These are phyloP conservation scores for Metschnikowia koreensis DNA, from an alignment of 805 yeast species.

Conservation along the genomic window DNA sequence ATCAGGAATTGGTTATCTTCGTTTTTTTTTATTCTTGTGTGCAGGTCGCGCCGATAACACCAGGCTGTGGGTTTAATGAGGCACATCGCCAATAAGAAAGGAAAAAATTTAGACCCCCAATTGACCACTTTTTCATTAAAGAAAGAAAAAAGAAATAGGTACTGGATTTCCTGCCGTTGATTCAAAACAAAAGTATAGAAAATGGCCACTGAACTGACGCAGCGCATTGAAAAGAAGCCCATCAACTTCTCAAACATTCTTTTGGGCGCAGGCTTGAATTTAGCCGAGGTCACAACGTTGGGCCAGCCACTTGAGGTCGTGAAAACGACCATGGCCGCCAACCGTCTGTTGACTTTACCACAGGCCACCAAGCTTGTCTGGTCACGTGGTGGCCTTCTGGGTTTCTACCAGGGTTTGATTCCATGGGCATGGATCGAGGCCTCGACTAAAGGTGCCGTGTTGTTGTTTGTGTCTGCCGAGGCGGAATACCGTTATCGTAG, in stretches of 20 bases:
- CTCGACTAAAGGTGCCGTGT: slow-evolving; percentile 96
- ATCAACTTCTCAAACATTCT: slow-evolving; percentile 85
- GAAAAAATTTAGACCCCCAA: too few species aligned
- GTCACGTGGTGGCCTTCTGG: slow-evolving; percentile 89
- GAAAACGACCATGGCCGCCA: slow-evolving; percentile 98
- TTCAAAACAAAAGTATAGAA: too few species aligned
- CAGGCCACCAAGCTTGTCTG: slow-evolving; percentile 75
- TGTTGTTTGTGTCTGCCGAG: slow-evolving; percentile 88
- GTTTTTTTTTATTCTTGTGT: background rate
- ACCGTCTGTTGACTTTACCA: slow-evolving; percentile 65
- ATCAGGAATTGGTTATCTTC: background rate
- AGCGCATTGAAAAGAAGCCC: slow-evolving; percentile 68
- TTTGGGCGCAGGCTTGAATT: slow-evolving; percentile 88
- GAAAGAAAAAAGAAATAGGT: too few species aligned
- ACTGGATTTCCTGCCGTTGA: too few species aligned
- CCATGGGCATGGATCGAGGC: slow-evolving; percentile 99
- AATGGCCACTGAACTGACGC: slow-evolving; percentile 4
- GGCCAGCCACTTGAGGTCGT: slow-evolving; percentile 97
- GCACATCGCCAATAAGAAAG: too few species aligned
- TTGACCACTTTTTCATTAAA: too few species aligned
- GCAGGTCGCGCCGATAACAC: slow-evolving; percentile 1
- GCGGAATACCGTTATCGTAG: slow-evolving; percentile 74
- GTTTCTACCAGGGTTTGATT: slow-evolving; percentile 95
- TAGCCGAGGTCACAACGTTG: slow-evolving; percentile 80
- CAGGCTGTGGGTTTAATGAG: background rate